Percentiles rank a stretch among this genome's conserved stretches.
These are phyloP conservation scores for Fusarium napiforme DNA, from an alignment of 2,329 filamentous ascomycete species.

Conservation along the genomic window DNA sequence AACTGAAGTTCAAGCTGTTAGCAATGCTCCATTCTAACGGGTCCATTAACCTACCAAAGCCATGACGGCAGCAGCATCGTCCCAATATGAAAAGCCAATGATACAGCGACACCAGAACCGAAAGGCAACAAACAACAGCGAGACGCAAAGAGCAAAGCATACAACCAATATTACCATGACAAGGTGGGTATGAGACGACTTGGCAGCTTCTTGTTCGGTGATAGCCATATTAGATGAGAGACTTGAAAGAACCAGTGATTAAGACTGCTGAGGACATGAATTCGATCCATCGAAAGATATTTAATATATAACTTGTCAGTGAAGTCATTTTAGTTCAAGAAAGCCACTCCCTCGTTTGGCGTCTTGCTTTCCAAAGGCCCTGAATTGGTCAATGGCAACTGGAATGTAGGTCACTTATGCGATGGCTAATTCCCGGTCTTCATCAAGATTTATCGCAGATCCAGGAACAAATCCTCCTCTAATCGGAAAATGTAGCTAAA, in stretches of 20 bases:
- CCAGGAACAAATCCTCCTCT: background rate
- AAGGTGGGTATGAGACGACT: background rate
- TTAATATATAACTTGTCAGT: background rate
- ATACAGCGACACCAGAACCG: constrained; percentile 19
- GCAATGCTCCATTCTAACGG: background rate
- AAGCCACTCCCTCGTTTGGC: background rate
- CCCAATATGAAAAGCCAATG: background rate
- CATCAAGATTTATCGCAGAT: background rate
- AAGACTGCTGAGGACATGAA: background rate
- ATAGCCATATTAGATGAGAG: background rate
- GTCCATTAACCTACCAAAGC: constrained; percentile 4
- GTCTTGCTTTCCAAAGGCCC: background rate
- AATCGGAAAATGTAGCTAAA: background rate
- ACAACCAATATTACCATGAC: constrained; percentile 6
- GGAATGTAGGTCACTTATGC: background rate
- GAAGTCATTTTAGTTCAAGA: background rate
- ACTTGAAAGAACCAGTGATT: background rate
- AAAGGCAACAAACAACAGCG: constrained; percentile 9
- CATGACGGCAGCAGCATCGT: constrained; percentile 23
- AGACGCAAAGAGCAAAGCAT: background rate
- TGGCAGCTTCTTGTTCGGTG: background rate
- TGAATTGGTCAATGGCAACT: background rate
- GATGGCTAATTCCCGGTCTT: background rate
- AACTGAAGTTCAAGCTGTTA: background rate
- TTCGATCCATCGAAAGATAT: background rate